phyloP scores from a whole-genome alignment of 768 basidiomycete species.

The Mrakia hoshinonis region DNA sequence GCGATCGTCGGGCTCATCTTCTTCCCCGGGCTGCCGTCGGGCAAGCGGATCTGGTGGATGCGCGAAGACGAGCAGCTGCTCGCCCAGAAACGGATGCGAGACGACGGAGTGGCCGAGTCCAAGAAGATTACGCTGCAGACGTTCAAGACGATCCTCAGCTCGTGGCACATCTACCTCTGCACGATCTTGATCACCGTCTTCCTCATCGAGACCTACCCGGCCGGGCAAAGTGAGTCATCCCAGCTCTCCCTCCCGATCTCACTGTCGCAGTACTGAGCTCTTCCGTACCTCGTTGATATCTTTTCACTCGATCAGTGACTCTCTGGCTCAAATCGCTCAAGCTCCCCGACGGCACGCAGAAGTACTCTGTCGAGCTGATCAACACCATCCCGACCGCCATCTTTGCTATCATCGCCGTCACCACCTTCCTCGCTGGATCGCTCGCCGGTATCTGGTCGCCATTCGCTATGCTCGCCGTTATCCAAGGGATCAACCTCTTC shows the following conservation, averaged over 20 bases:
- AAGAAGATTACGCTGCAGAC: slow-evolving; percentile 24
- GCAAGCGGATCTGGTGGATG: slow-evolving; percentile 23
- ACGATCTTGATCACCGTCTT: slow-evolving; percentile 12
- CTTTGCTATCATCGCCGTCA: slow-evolving; percentile 23
- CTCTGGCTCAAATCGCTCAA: slow-evolving; percentile 24
- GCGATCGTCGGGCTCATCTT: slow-evolving; percentile 17
- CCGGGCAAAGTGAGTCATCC: slow-evolving; percentile 4
- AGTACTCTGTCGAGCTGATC: slow-evolving; percentile 19
- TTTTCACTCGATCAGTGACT: neutral
- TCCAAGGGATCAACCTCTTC: slow-evolving; percentile 22
- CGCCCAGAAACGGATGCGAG: slow-evolving; percentile 9
- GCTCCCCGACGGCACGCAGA: slow-evolving; percentile 2
- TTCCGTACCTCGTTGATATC: neutral
- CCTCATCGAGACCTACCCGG: slow-evolving; percentile 26
- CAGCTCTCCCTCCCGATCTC: neutral
- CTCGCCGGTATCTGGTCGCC: neutral
- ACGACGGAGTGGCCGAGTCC: slow-evolving; percentile 15
- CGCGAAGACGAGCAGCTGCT: slow-evolving; percentile 8
- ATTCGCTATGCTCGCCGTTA: slow-evolving; percentile 18
- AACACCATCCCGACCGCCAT: slow-evolving; percentile 23
- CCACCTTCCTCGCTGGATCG: slow-evolving; percentile 15
- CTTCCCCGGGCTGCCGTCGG: slow-evolving; percentile 23
- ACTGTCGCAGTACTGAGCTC: neutral
- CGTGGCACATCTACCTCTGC: slow-evolving; percentile 21
- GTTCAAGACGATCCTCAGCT: neutral